Percentiles rank a stretch among this genome's conserved stretches.
These are phyloP conservation scores for Saccharomyces jurei DNA, from an alignment of 805 yeast species.

Conservation along the genomic window DNA sequence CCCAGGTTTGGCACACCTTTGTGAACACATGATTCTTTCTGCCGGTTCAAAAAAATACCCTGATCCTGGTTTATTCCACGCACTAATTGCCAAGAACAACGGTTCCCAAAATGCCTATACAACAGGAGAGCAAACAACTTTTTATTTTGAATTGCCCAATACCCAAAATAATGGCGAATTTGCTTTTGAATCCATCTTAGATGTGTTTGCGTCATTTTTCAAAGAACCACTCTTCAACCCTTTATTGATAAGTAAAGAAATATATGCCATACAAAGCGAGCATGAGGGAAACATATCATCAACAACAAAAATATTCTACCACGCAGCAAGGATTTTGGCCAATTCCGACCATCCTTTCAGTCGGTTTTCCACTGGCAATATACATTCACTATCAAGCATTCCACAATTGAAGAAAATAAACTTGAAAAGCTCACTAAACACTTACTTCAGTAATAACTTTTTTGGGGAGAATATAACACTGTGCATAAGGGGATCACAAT, in stretches of 20 bases:
- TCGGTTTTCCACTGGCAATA: slow-evolving; percentile 59
- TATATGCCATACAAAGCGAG: slow-evolving; percentile 58
- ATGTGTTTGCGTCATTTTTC: slow-evolving; percentile 46
- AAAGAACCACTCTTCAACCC: slow-evolving; percentile 43
- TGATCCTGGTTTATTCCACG: slow-evolving; percentile 38
- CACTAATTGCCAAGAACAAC: slow-evolving; percentile 37
- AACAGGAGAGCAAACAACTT: slow-evolving; percentile 57
- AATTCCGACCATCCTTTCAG: slow-evolving; percentile 44
- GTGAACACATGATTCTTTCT: slow-evolving; percentile 62
- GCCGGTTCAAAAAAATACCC: slow-evolving; percentile 52
- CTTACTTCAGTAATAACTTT: slow-evolving; percentile 38
- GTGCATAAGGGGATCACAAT: slow-evolving; percentile 60
- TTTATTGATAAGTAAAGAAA: slow-evolving; percentile 39
- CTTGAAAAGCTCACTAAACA: slow-evolving; percentile 31
- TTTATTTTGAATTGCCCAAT: slow-evolving; percentile 53
- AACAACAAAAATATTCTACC: slow-evolving; percentile 43
- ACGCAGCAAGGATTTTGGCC: slow-evolving; percentile 49
- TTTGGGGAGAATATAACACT: slow-evolving; percentile 44
- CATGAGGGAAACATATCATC: slow-evolving; percentile 46
- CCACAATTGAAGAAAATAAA: slow-evolving; percentile 30
- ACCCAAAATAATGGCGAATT: slow-evolving; percentile 29
- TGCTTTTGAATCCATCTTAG: slow-evolving; percentile 39
- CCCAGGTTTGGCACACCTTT: slow-evolving; percentile 82
- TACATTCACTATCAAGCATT: slow-evolving; percentile 37
- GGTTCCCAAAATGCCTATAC: slow-evolving; percentile 65